Base-by-base conservation (phyloP, 306 rosid species). In the Cicer cuneatum region DNA sequence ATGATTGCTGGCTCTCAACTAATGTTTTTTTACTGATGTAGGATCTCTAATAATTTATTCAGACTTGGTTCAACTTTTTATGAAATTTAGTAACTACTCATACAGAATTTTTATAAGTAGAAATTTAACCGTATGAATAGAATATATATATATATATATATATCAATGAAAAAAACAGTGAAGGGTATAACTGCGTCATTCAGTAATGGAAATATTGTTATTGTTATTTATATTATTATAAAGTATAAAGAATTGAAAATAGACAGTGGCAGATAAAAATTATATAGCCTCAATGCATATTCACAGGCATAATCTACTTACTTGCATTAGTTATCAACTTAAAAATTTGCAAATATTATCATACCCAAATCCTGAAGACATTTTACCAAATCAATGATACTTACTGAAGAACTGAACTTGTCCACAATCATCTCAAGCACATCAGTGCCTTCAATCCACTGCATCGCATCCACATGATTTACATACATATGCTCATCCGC, bases 351-450 rank as follows among this genome's bases (percentile, higher is more conserved):
- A 57, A 53, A 46, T 38, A 56, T 24, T 52, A 72, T 46, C 59
- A 72, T 11, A 66, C 58, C 58, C 45, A 62, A 42, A 53, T 41
- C 74, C 35, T 69, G 40, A 19, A 71, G 33, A 64, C 24, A 67
- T 41, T 29, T 62, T 2, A 9, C 56, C 35, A 53, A 79, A 73
- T 19, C 21, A 42, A 80, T 15, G 66, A 61, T 66, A 89, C 99
- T 87, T 84, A 95, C 99, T 8, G 99, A 89, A 74, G 97, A 89
- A 76, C 92, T 95, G 80, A 95, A 90, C 85, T 92, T 92, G 85
- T 92, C 98, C 74, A 86, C 96, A 79, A 95, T 95, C 99, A 95
- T 90, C 89, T 95, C 99, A 60, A 95, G 88, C 78, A 95, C 92
- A 83, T 87, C 85, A 9, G 91, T 86, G 24, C 87, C 92, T 87